Base-by-base conservation (phyloP, 306 rosid genomes). In the Morella rubra region DNA sequence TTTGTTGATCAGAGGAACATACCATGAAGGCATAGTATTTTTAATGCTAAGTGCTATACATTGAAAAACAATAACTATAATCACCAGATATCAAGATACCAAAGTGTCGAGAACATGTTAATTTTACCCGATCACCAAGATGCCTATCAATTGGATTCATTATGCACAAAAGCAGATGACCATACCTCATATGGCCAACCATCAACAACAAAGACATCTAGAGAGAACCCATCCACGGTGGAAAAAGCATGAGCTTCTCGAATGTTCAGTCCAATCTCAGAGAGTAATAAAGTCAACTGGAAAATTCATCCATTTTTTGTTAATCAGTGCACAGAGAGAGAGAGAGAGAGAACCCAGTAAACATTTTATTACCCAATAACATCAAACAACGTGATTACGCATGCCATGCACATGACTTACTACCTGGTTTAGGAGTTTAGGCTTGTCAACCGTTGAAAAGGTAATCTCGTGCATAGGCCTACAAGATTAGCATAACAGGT, bases 231-330 rank as follows among this genome's bases (percentile, higher is more conserved):
- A 83, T 96, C 99, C 37, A 79, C 85, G 61, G 99, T 92, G 53
- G 99, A 96, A 86, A 96, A 96, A 14, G 97, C 99, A 86, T 96
- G 99, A 76, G 99, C 99, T 89, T 96, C 99, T 88, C 90, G 97
- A 86, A 96, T 96, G 89, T 96, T 96, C 73, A 96, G 89, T 69
- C 98, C 98, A 79, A 93, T 76, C 77, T 96, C 99, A 81, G 93
- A 91, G 78, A 96, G 94, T 73, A 96, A 74, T 53, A 82, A 86
- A 77, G 99, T 96, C 85, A 96, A 87, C 99, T 96, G 96, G 76
- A 69, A 86, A 79, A 76, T 77, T 72, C 51, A 84, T 79, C 53
- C 51, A 49, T 42, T 59, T 14, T 59, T 24, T 51, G 44, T 77
- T 73, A 74, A 79, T 73, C 65, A 71, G 75, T 77, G 3, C 37